Evolutionary conservation across 2,329 filamentous ascomycete species (phyloP).

Genomic region (Elsinoe arachidis): DNA sequence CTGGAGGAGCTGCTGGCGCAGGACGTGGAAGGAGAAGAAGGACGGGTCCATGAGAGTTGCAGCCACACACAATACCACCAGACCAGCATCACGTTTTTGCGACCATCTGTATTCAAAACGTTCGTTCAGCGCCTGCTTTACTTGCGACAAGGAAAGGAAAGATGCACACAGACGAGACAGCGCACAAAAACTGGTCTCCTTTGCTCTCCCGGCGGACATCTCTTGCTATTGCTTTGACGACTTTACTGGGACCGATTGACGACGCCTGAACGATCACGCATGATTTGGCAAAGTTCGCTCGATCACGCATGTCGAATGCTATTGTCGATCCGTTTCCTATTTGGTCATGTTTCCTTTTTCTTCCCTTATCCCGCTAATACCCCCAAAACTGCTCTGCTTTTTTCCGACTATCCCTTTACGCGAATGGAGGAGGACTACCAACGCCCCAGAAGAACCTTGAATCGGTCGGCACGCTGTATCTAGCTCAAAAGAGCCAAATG

Average conservation of each 20-base stretch:
- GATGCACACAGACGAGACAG: neutral
- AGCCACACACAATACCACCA: neutral
- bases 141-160: neutral
- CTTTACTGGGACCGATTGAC: neutral
- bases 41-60: conserved; percentile 32
- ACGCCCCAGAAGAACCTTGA: neutral
- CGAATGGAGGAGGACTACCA: neutral
- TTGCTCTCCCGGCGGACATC: neutral
- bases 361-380: conserved; percentile 1
- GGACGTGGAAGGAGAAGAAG: conserved; percentile 65
- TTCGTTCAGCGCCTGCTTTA: conserved; percentile 5
- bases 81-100: neutral
- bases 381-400: conserved; percentile 7
- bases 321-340: neutral
- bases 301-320: neutral
- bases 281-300: neutral
- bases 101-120: neutral
- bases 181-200: neutral
- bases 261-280: neutral
- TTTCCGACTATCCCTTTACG: neutral
- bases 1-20: conserved; percentile 60
- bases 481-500: neutral
- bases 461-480: conserved; percentile 1
- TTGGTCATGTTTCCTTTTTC: neutral
- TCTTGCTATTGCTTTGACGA: neutral